phyloP scores from a whole-genome alignment of 2,329 filamentous ascomycete genomes.

The Colletotrichum sp. region DNA sequence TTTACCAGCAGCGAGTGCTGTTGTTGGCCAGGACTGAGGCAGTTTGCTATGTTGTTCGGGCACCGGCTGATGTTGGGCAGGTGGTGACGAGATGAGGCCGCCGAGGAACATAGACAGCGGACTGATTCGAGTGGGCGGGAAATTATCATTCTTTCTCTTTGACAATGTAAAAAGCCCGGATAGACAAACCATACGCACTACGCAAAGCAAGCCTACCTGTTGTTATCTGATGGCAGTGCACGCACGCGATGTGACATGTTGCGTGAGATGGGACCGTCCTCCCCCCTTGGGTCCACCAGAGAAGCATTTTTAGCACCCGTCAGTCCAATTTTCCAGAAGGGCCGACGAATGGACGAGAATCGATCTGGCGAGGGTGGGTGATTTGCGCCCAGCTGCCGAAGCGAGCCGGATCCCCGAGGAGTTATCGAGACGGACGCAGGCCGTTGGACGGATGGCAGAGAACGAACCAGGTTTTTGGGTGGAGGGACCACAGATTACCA shows the following conservation, averaged over 20 bases:
- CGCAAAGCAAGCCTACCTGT: not conserved
- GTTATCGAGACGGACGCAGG: not conserved
- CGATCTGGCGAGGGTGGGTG: not conserved
- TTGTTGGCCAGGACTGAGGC: not conserved
- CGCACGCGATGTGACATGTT: not conserved
- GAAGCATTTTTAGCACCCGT: constrained; percentile 16
- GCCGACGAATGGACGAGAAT: not conserved
- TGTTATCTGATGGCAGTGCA: not conserved
- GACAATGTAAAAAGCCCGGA: not conserved
- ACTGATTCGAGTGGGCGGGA: not conserved
- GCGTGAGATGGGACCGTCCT: not conserved
- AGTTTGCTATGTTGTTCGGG: not conserved
- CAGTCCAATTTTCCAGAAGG: not conserved
- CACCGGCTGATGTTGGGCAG: not conserved
- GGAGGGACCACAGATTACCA: not conserved
- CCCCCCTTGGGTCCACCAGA: not conserved
- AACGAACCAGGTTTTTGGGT: not conserved
- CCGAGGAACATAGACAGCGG: not conserved
- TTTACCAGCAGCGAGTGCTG: not conserved
- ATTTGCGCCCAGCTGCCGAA: not conserved
- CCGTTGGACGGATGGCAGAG: not conserved
- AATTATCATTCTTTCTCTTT: not conserved
- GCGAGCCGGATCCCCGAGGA: not conserved
- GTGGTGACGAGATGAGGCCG: not conserved
- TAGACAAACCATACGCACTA: not conserved